Evolutionary conservation across 768 basidiomycete species (phyloP), one percentile per base, ranked within the genome.

Genomic region (Mycena galericulata): DNA sequence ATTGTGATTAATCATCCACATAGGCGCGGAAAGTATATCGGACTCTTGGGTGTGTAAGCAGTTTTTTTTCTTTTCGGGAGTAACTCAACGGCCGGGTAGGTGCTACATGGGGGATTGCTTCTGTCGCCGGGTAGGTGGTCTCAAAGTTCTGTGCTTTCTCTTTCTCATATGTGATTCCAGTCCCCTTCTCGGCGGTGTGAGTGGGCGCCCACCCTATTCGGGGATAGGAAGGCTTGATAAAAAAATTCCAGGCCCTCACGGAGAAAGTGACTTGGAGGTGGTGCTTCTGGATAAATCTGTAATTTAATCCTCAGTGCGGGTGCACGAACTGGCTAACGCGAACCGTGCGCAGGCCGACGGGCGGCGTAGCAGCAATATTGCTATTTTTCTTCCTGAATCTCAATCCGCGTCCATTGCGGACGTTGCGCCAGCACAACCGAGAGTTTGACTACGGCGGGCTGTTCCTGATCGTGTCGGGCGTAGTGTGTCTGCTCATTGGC

Each of bases 261-360:
- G 88, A 94, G 74, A 90, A 92, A 74, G 89, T 89, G 20, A 84
- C 89, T 1, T 95, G 94, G 94, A 80, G 94, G 80, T 95, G 94
- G 94, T 92, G 91, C 75, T 93, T 93, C 78, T 92, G 88, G 75
- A 90, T 93, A 71, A 93, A 92, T 72, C 72, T 93, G 91, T 90
- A 75, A 62, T 88, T 68, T n/a, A n/a, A n/a, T n/a, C n/a, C n/a
- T n/a, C n/a, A n/a, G n/a, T n/a, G n/a, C n/a, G 2, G 34, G 27
- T 47, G 20, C 3, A 26, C 10, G 17, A 47, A 40, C n/a, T 54
- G 14, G 43, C 38, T 34, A 30, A 64, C 63, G 22, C 18, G 20
- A 2, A 14, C n/a, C n/a, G n/a, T n/a, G n/a, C 10, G n/a, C 11
- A 54, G 92, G 43, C 93, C 93, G 1, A 93, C 91, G 0, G 93